These are phyloP conservation scores for Aplosporella prunicola DNA, from an alignment of 2,329 filamentous ascomycete genomes.

Conservation along the genomic window DNA sequence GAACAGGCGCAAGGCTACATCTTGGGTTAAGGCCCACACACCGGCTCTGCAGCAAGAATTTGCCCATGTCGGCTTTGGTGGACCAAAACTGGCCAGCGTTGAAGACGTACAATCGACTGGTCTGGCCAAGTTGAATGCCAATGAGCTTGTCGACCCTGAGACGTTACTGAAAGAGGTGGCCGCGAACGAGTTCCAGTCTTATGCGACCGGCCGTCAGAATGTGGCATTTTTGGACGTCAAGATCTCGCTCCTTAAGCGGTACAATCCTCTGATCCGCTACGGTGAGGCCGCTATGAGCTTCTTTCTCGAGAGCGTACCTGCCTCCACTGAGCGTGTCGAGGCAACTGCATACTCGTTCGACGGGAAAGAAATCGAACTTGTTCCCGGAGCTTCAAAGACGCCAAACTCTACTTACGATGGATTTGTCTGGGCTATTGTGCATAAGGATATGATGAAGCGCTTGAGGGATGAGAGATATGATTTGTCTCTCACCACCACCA, in stretches of 20 bases:
- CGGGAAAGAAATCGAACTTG: conserved; percentile 72
- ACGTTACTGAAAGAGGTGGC: conserved; percentile 74
- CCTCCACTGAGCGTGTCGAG: conserved; percentile 64
- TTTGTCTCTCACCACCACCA: conserved; percentile 82
- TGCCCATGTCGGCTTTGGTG: conserved; percentile 71
- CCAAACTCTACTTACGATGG: conserved; percentile 63
- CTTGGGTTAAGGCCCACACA: conserved; percentile 70
- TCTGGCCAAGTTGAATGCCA: conserved; percentile 26
- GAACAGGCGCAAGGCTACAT: conserved; percentile 71
- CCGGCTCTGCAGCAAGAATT: conserved; percentile 71
- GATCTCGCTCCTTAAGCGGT: conserved; percentile 71
- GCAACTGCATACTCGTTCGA: conserved; percentile 81
- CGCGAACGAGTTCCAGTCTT: conserved; percentile 74
- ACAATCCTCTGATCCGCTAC: conserved; percentile 64
- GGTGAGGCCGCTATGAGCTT: conserved; percentile 62
- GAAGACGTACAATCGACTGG: conserved; percentile 38
- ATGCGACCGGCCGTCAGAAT: conserved; percentile 87
- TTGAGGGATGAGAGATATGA: conserved; percentile 92
- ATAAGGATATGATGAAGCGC: conserved; percentile 88
- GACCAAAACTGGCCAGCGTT: conserved; percentile 35
- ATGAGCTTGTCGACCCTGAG: conserved; percentile 39
- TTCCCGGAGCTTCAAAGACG: conserved; percentile 51
- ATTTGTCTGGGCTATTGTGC: conserved; percentile 90
- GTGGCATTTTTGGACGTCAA: conserved; percentile 83
- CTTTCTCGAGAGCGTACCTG: conserved; percentile 66